These are phyloP conservation scores for Cadophora luteo-olivacea DNA, from an alignment of 2,329 filamentous ascomycete species.

Conservation along the genomic window DNA sequence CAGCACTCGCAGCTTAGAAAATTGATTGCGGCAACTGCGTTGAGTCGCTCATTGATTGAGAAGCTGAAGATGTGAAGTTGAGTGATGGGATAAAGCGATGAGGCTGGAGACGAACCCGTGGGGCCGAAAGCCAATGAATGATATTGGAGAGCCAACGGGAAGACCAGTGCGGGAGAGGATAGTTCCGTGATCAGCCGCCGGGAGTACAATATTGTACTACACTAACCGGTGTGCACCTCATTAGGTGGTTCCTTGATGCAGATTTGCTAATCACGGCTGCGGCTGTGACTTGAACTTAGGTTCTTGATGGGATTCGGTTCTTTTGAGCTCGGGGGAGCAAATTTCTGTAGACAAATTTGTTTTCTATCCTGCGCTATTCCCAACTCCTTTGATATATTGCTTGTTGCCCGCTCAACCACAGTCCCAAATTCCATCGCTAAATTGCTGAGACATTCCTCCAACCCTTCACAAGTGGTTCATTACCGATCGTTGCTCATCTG, in stretches of 20 bases:
- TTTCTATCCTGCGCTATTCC: not conserved
- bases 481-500: constrained; percentile 13
- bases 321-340: not conserved
- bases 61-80: not conserved
- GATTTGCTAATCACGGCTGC: too few species aligned
- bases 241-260: too few species aligned
- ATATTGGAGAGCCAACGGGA: not conserved
- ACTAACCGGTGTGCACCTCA: not conserved
- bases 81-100: not conserved
- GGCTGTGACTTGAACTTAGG: too few species aligned
- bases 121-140: not conserved
- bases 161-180: not conserved
- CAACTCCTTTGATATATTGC: not conserved
- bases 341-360: not conserved
- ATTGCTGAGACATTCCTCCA: not conserved
- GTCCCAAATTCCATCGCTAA: not conserved
- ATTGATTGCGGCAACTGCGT: too few species aligned
- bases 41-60: not conserved
- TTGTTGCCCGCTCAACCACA: not conserved
- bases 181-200: not conserved
- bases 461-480: not conserved
- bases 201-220: not conserved
- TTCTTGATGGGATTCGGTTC: not conserved
- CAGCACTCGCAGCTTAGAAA: not conserved
- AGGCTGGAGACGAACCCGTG: not conserved